Base-by-base conservation (phyloP, 1,284 basidiomycete genomes). In the Ustilago tritici region DNA sequence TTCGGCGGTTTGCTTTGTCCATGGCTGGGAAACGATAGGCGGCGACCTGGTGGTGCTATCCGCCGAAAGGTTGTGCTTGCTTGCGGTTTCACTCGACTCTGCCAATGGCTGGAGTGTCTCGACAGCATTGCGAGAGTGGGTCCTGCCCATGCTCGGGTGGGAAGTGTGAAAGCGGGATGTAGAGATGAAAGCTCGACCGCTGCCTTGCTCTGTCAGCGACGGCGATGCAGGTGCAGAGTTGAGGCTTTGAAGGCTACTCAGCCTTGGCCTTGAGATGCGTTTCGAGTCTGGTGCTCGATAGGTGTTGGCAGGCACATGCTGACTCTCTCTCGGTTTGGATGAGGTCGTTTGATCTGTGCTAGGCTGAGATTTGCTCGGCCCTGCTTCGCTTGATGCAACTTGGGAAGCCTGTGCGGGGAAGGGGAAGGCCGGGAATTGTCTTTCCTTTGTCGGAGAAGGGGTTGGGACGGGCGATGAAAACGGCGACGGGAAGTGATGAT, bases 171-270 rank as follows among this genome's bases (percentile, higher is more conserved):
- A 73, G 40, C 70, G 62, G 4, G 60, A 56, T 0, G 63, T 53
- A 23, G 61, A 66, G 43, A 77, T 67, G 56, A 60, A 64, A 14
- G 71, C 71, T 12, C 52, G 38, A 14, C 67, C 71, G 38, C 76
- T 78, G 57, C 65, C 65, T 23, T 67, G 65, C n/a, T 75, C 76
- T 17, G 71, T 67, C 12, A 78, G 46, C 9, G 76, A 71, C 12
- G 76, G 76, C 0, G 76, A 75, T 35, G 71, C 76, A 15, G 71
- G 76, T 9, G 54, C 56, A 19, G 70, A 67, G 60, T 78, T 78
- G 65, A 78, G 69, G 57, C 68, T 75, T 35, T 78, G 76, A 11
- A 78, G 47, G 50, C 75, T 77, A 36, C 61, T 56, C 3, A 77
- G 54, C 17, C 75, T 60, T 55, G 70, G 75, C 11, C 70, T 61